Conservation (phyloP, 169 alveolate genomes). For the Toxoplasma gondii region DNA sequence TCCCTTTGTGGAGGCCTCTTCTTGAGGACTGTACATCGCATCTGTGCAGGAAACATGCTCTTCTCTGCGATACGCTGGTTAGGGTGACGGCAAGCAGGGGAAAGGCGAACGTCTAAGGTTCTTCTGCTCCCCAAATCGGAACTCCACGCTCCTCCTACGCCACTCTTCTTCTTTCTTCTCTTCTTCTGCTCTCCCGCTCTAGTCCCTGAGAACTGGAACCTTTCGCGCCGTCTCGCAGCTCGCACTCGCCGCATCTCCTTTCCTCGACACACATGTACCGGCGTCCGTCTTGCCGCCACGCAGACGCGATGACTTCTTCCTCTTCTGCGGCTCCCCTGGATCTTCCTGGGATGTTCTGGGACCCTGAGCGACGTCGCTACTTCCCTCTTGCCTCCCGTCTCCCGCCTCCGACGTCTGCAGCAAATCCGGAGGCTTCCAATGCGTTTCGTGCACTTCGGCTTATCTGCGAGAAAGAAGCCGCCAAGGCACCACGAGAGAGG, state of each 20-base stretch:
- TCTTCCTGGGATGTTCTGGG: constrained; percentile 44
- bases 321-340: neutral
- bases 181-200: neutral
- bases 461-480: neutral
- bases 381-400: constrained; percentile 29
- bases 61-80: too few species aligned
- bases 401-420: constrained; percentile 23
- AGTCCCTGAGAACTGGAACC: neutral
- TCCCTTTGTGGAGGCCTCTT: too few species aligned
- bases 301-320: neutral
- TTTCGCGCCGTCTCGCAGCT: neutral
- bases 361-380: constrained; percentile 30
- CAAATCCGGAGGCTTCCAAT: neutral
- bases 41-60: too few species aligned
- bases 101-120: too few species aligned
- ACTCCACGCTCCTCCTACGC: too few species aligned
- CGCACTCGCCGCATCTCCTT: neutral
- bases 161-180: neutral
- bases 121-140: too few species aligned
- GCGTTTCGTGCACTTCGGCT: neutral
- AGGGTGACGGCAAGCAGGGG: too few species aligned
- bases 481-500: too few species aligned
- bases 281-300: neutral
- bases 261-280: neutral
- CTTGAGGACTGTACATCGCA: too few species aligned